Conservation (phyloP, 306 rosid species). For the Oemleria cerasiformis region DNA sequence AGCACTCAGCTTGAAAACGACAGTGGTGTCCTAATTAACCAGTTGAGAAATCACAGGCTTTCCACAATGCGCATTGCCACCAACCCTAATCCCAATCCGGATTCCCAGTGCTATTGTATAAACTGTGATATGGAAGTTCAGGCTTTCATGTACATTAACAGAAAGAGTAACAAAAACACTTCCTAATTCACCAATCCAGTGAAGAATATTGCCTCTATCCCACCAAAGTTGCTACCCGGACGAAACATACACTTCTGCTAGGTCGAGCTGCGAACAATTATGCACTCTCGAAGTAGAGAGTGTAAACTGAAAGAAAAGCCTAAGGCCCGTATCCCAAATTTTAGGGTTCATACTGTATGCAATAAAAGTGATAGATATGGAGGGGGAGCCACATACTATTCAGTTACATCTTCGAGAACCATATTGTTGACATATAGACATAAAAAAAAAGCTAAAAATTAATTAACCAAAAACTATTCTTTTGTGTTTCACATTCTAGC, state of each 20-base stretch:
- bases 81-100: neutral
- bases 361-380: neutral
- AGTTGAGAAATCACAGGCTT: too few species aligned
- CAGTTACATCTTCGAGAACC: conserved; percentile 98
- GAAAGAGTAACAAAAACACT: neutral
- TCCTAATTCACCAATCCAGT: neutral
- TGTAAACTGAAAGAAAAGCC: neutral
- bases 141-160: neutral
- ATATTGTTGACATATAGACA: conserved; percentile 93
- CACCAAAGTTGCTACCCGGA: neutral
- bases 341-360: conserved; percentile 10
- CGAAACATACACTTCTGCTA: neutral
- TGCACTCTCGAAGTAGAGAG: neutral
- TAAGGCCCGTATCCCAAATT: neutral
- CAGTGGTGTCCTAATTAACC: too few species aligned
- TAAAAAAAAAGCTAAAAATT: too few species aligned
- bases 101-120: neutral
- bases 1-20: too few species aligned
- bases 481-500: too few species aligned
- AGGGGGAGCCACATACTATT: conserved; percentile 62
- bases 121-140: neutral
- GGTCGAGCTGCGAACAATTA: neutral
- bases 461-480: too few species aligned
- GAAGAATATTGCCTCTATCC: neutral
- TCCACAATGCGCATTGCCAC: neutral